Evolutionary conservation across 2,329 filamentous ascomycete genomes (phyloP).

Genomic region (Stachybotrys echinatus): DNA sequence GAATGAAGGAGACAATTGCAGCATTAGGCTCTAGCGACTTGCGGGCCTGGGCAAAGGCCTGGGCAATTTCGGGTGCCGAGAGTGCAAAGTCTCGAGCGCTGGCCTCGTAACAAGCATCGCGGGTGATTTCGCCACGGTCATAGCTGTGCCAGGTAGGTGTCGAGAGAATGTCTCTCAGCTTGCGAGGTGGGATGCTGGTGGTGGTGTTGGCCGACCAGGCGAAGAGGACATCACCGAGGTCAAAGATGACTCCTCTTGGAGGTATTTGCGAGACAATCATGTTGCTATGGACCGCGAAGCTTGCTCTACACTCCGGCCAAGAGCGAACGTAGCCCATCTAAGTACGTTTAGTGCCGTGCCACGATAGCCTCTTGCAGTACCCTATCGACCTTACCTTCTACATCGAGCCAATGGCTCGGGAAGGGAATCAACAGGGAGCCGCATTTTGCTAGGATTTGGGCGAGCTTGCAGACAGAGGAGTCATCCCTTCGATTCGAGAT

Average conservation of each 20-base stretch:
- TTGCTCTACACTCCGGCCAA: background rate
- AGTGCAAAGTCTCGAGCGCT: background rate
- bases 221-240: slow-evolving; percentile 1
- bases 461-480: background rate
- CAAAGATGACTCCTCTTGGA: background rate
- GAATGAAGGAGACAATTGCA: background rate
- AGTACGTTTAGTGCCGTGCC: background rate
- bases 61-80: background rate
- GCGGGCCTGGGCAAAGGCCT: background rate
- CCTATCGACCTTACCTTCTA: background rate
- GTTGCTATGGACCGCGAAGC: background rate
- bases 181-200: background rate
- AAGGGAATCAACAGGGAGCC: background rate
- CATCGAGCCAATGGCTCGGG: background rate
- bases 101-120: background rate
- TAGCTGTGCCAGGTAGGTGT: background rate
- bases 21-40: background rate
- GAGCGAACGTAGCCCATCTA: background rate
- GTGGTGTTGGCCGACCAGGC: slow-evolving; percentile 1
- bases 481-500: background rate
- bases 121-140: background rate
- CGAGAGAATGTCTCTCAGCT: background rate
- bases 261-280: background rate
- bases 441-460: background rate
- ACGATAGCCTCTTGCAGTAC: background rate